Conservation (phyloP, 345 rosid species). For the Nasturtium officinale region DNA sequence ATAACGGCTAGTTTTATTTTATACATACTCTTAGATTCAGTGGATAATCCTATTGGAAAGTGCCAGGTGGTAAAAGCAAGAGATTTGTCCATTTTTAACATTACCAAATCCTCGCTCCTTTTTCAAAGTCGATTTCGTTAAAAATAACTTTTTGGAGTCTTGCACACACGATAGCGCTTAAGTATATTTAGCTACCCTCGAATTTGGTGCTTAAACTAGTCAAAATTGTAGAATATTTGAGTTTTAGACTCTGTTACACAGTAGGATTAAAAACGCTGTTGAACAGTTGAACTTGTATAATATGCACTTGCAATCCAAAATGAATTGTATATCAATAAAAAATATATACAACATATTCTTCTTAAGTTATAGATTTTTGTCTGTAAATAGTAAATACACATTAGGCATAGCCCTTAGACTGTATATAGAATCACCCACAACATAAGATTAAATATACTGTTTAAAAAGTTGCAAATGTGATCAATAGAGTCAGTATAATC, state of each 20-base stretch:
- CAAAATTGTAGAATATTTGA: background rate
- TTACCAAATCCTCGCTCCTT: conserved; percentile 2
- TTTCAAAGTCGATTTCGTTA: background rate
- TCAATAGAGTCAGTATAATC: background rate
- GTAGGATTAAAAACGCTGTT: background rate
- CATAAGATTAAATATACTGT: background rate
- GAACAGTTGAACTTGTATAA: background rate
- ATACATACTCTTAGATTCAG: background rate
- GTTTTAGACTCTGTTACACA: background rate
- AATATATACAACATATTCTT: background rate
- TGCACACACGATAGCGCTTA: conserved; percentile 11
- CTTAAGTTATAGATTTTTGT: background rate
- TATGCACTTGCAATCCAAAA: background rate
- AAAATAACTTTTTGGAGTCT: background rate
- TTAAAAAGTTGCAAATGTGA: background rate
- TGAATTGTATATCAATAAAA: background rate
- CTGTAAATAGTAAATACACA: too few species aligned
- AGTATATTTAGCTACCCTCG: background rate
- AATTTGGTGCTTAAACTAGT: background rate
- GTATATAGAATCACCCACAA: too few species aligned
- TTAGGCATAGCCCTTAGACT: background rate
- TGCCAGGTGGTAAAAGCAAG: conserved; percentile 42
- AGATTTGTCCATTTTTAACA: conserved; percentile 33
- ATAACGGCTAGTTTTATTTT: conserved; percentile 36
- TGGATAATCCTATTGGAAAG: conserved; percentile 34